Base-by-base conservation (phyloP, 176 grass and related monocot species). In the Carex kokanica region DNA sequence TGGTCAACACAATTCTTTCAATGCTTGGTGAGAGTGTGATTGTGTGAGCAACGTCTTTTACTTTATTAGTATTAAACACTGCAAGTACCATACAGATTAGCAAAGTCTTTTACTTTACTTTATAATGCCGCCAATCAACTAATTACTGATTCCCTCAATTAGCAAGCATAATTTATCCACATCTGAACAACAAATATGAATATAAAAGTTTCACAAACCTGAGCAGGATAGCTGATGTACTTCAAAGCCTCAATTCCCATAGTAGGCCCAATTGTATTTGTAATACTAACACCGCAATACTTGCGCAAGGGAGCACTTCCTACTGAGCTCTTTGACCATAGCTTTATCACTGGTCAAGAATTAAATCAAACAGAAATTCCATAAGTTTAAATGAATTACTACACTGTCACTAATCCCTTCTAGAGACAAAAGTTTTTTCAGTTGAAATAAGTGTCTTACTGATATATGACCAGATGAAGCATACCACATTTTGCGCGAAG, bases 201-300 rank as follows among this genome's bases (percentile, higher is more conserved):
- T 15, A 36, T 21, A 52, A 78, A 81, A 38, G 2, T 3, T 23
- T 71, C 49, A 79, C 71, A 59, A 25, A 90, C 97, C 88, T 96
- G 93, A n/a, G 97, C 97, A 0, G 97, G 97, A 84, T 99, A 96
- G 86, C 97, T 99, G 85, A 99, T 99, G 83, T 91, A 99, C 89
- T 92, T 99, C 88, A 93, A 90, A 5, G 97, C 93, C 88, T 96
- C 97, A 60, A 99, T 94, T 74, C 91, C 97, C 93, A 99, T 90
- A 23, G 97, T 86, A 52, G 97, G 93, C 13, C 97, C 97, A 18
- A 96, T 92, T 67, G 97, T 99, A 83, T 99, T 99, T 54, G 93
- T 92, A 87, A 99, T 78, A 83, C 93, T 92, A 64, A 93, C 91
- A 43, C 93, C 89, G 20, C 93, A 99, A 36, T 92, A 96, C 51